Percentiles rank a stretch among this genome's conserved stretches.
Conservation (phyloP, 2,329 filamentous ascomycete species). For the Penicillium griseofulvum region DNA sequence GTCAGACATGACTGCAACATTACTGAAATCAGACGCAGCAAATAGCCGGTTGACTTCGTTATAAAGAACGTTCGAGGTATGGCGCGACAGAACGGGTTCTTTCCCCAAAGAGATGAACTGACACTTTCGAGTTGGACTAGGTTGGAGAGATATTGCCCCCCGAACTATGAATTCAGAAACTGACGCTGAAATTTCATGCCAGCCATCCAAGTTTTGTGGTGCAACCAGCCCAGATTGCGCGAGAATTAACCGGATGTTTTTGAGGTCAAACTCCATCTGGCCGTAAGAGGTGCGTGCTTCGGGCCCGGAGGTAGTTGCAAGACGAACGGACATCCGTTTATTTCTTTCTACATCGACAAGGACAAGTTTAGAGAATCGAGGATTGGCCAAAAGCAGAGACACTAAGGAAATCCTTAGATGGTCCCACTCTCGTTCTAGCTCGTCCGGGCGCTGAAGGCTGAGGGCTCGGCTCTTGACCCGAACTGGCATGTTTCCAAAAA, state of each 20-base stretch:
- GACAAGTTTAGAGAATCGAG: conserved; percentile 54
- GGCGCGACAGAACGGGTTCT: conserved; percentile 58
- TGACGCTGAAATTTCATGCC: conserved; percentile 70
- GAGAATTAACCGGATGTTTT: conserved; percentile 54
- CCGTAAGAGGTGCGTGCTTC: neutral
- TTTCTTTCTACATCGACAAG: conserved; percentile 54
- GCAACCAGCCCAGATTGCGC: conserved; percentile 64
- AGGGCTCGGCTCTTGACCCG: conserved; percentile 75
- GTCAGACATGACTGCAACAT: conserved; percentile 46
- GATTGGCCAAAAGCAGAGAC: conserved; percentile 70
- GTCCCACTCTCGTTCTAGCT: conserved; percentile 65
- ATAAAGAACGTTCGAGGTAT: conserved; percentile 65
- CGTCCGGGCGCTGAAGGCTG: conserved; percentile 49
- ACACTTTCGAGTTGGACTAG: conserved; percentile 66
- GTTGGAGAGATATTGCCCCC: conserved; percentile 69
- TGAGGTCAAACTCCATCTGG: conserved; percentile 23
- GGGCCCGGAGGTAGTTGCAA: neutral
- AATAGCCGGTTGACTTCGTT: conserved; percentile 78
- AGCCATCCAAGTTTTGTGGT: conserved; percentile 54
- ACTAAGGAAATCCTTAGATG: conserved; percentile 58
- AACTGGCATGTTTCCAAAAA: conserved; percentile 90
- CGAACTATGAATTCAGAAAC: conserved; percentile 60
- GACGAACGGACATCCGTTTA: conserved; percentile 36
- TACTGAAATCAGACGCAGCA: conserved; percentile 71
- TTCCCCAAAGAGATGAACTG: conserved; percentile 84